phyloP scores from a whole-genome alignment of 2,329 filamentous ascomycete species.

The Neophaeococcomyces mojaviensis region DNA sequence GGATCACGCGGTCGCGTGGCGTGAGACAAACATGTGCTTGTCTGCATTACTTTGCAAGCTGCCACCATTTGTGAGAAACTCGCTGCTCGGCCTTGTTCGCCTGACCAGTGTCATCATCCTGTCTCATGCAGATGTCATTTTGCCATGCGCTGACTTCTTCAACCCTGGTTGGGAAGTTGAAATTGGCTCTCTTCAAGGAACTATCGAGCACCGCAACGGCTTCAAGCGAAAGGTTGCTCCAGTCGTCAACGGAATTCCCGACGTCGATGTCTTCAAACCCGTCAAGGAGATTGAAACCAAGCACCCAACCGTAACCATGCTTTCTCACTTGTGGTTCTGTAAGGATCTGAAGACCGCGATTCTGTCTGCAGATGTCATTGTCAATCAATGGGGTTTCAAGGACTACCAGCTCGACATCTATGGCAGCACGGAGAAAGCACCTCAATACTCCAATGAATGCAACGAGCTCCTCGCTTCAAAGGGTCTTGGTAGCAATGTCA shows the following conservation, averaged over 20 bases:
- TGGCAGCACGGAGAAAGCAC: slow-evolving; percentile 56
- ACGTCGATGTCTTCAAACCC: slow-evolving; percentile 56
- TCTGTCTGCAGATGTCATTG: slow-evolving; percentile 56
- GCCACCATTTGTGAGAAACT: slow-evolving; percentile 43
- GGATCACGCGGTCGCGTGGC: slow-evolving; percentile 58
- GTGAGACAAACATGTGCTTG: slow-evolving; percentile 47
- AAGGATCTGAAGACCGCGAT: slow-evolving; percentile 61
- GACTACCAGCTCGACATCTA: slow-evolving; percentile 58
- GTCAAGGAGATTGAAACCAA: slow-evolving; percentile 53
- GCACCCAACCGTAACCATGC: slow-evolving; percentile 56
- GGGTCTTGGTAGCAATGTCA: slow-evolving; percentile 43
- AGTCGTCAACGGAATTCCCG: slow-evolving; percentile 57
- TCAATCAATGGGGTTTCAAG: slow-evolving; percentile 59
- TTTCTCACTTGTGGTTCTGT: slow-evolving; percentile 48
- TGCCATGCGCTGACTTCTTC: slow-evolving; percentile 54
- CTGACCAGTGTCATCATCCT: slow-evolving; percentile 41
- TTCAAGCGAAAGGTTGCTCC: slow-evolving; percentile 57
- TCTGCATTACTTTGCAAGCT: slow-evolving; percentile 44
- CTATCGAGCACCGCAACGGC: slow-evolving; percentile 48
- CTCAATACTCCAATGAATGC: slow-evolving; percentile 53
- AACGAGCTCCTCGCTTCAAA: slow-evolving; percentile 52
- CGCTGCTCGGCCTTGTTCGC: slow-evolving; percentile 41
- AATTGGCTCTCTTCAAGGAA: slow-evolving; percentile 52
- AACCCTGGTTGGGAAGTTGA: slow-evolving; percentile 59
- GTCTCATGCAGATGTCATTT: slow-evolving; percentile 52